Percentiles rank a stretch among this genome's conserved stretches.
Evolutionary conservation across 805 yeast genomes (phyloP).

Genomic region (Metschnikowia borealis): DNA sequence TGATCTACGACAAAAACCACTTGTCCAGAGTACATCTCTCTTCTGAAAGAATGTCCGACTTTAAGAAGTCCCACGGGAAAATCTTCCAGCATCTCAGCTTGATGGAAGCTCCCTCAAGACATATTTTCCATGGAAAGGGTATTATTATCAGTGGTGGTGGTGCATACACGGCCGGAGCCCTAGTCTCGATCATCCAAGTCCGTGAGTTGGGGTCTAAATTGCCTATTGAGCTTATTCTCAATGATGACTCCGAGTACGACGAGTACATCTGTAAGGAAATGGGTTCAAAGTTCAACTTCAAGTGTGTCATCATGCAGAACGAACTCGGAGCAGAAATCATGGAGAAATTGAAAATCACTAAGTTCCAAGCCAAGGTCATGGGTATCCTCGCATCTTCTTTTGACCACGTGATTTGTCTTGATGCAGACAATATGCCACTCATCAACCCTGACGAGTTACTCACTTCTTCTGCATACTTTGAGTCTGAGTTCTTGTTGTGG

Average conservation of each 20-base stretch:
- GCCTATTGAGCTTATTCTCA: slow-evolving; percentile 34
- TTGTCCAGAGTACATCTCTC: slow-evolving; percentile 17
- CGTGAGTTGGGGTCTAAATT: slow-evolving; percentile 30
- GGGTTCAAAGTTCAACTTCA: slow-evolving; percentile 23
- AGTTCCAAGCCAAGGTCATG: slow-evolving; percentile 28
- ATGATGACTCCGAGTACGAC: slow-evolving; percentile 22
- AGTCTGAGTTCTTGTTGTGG: slow-evolving; percentile 31
- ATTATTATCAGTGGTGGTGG: slow-evolving; percentile 34
- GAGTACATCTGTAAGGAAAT: slow-evolving; percentile 25
- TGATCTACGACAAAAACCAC: slow-evolving; percentile 11
- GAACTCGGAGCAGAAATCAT: slow-evolving; percentile 22
- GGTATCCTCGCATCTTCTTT: slow-evolving; percentile 33
- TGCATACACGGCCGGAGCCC: slow-evolving; percentile 24
- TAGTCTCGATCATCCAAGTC: slow-evolving; percentile 27
- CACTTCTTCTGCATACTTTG: slow-evolving; percentile 21
- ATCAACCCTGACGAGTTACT: slow-evolving; percentile 28
- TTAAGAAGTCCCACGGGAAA: slow-evolving; percentile 24
- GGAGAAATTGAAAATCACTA: slow-evolving; percentile 16
- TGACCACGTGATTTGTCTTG: slow-evolving; percentile 30
- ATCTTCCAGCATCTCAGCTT: slow-evolving; percentile 23
- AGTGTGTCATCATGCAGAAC: slow-evolving; percentile 25
- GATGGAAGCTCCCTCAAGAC: slow-evolving; percentile 22
- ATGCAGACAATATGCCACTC: slow-evolving; percentile 33
- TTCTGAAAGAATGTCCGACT: slow-evolving; percentile 18
- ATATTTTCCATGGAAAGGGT: slow-evolving; percentile 28